These are phyloP conservation scores for Penicillium manginii DNA, from an alignment of 495 filamentous ascomycete genomes.

Conservation along the genomic window DNA sequence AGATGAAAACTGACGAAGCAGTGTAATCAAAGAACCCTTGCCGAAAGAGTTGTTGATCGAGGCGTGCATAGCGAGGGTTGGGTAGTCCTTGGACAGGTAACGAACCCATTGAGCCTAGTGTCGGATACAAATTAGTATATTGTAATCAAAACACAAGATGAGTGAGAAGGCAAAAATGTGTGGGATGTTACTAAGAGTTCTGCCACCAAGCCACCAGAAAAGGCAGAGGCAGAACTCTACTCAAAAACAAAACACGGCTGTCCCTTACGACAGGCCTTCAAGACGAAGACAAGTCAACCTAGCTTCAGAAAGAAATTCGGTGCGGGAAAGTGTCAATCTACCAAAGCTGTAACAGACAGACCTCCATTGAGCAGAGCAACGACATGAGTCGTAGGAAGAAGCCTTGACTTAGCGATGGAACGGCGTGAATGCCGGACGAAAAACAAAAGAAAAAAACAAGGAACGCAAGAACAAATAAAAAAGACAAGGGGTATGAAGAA, in stretches of 20 bases:
- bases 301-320: slow-evolving; percentile 62
- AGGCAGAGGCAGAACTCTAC: slow-evolving; percentile 73
- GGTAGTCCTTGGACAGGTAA: slow-evolving; percentile 79
- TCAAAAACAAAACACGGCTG: slow-evolving; percentile 77
- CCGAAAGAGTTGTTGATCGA: slow-evolving; percentile 91
- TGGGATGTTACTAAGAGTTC: slow-evolving; percentile 99
- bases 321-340: slow-evolving; percentile 81
- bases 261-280: slow-evolving; percentile 66
- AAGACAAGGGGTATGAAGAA: slow-evolving; percentile 12
- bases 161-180: slow-evolving; percentile 62
- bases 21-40: slow-evolving; percentile 76
- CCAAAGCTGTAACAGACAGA: slow-evolving; percentile 98
- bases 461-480: slow-evolving; percentile 9
- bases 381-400: slow-evolving; percentile 61
- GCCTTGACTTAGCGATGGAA: slow-evolving; percentile 96
- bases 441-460: slow-evolving; percentile 22
- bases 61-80: slow-evolving; percentile 92
- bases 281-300: slow-evolving; percentile 80
- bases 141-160: slow-evolving; percentile 25
- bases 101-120: slow-evolving; percentile 84
- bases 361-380: slow-evolving; percentile 64
- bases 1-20: slow-evolving; percentile 88
- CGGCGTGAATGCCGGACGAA: slow-evolving; percentile 14
- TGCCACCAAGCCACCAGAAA: slow-evolving; percentile 58
- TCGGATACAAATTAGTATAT: slow-evolving; percentile 44